A percentile compares a stretch with the other conserved stretches of the same genome.
These are phyloP conservation scores for Debaryomyces maramus DNA, from an alignment of 805 yeast species.

Conservation along the genomic window DNA sequence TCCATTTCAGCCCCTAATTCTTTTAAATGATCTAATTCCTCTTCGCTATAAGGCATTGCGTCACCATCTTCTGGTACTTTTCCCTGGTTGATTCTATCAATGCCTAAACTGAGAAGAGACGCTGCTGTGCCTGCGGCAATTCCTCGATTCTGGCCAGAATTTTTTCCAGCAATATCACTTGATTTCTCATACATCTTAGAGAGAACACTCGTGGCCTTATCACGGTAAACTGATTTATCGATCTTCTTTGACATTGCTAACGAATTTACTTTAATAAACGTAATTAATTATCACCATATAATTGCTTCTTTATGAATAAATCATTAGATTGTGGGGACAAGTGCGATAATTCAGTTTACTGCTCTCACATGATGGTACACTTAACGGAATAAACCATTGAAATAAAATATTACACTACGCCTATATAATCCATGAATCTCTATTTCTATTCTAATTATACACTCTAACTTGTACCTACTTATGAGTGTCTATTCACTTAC, in stretches of 20 bases:
- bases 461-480: too few species aligned
- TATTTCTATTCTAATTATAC: too few species aligned
- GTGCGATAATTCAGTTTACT: too few species aligned
- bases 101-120: conserved; percentile 31
- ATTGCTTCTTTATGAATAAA: too few species aligned
- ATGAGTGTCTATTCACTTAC: too few species aligned
- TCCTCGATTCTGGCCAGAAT: conserved; percentile 28
- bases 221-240: conserved; percentile 4
- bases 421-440: too few species aligned
- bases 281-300: too few species aligned
- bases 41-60: conserved; percentile 20
- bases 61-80: not conserved
- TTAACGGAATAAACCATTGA: too few species aligned
- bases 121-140: conserved; percentile 41
- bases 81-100: conserved; percentile 22
- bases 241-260: not conserved
- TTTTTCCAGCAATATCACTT: conserved; percentile 24
- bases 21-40: conserved; percentile 25
- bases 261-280: too few species aligned
- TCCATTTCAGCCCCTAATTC: conserved; percentile 24
- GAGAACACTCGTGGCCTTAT: conserved; percentile 15
- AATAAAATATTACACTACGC: too few species aligned
- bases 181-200: conserved; percentile 24
- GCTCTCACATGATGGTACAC: too few species aligned
- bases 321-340: too few species aligned